Conservation (phyloP, 129 eudicot species). For the sunflower (Helianthus annuus) region HanXRQr2.0-SUNRISE NC_035433.2:31228281-31228780, state of each 20-base stretch:
- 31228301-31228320: neutral
- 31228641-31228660: no score
- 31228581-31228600: no score
- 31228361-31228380: slow-evolving; percentile 45
- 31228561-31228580: no score
- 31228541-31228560: slow-evolving; percentile 12
- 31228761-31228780: no score
- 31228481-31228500: slow-evolving; percentile 70
- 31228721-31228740: no score
- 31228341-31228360: slow-evolving; percentile 49
- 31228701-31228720: no score
- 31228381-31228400: slow-evolving; percentile 57
- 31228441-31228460: slow-evolving; percentile 63
- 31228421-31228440: slow-evolving; percentile 72
- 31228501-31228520: slow-evolving; percentile 80
- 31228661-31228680: no score
- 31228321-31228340: slow-evolving; percentile 54
- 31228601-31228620: no score
- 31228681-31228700: no score
- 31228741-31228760: no score
- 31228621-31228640: no score
- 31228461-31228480: slow-evolving; percentile 58
- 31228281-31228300: no score
- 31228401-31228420: slow-evolving; percentile 88
- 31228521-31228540: slow-evolving; percentile 40